Evolutionary conservation across 1,139 yeast species (phyloP).

Genomic region (Hyphopichia buzzinii): DNA sequence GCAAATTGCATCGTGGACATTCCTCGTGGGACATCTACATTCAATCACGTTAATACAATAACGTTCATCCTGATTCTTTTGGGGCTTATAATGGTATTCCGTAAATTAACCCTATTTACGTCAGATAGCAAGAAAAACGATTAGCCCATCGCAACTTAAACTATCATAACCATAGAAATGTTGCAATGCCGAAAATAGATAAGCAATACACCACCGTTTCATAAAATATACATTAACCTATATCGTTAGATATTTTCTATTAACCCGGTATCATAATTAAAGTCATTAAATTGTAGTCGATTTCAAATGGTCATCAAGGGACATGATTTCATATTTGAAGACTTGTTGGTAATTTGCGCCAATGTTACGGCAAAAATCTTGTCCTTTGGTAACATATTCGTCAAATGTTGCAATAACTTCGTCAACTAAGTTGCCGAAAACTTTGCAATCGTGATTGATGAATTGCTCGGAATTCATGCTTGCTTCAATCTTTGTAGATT

Average conservation of each 20-base stretch:
- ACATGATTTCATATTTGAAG: slow-evolving; percentile 3
- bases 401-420: not conserved
- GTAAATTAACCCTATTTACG: slow-evolving; percentile 9
- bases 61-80: slow-evolving; percentile 12
- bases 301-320: slow-evolving; percentile 5
- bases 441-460: not conserved
- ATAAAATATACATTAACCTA: too few species aligned
- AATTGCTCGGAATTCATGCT: not conserved
- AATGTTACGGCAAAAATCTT: not conserved
- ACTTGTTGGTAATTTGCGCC: not conserved
- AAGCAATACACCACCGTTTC: too few species aligned
- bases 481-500: not conserved
- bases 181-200: too few species aligned
- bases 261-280: too few species aligned
- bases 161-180: too few species aligned
- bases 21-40: slow-evolving; percentile 20
- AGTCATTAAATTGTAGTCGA: too few species aligned
- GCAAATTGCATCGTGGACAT: slow-evolving; percentile 10
- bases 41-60: slow-evolving; percentile 13
- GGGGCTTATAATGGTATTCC: slow-evolving; percentile 10
- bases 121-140: too few species aligned
- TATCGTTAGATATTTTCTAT: too few species aligned
- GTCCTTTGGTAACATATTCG: slow-evolving; percentile 1
- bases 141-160: too few species aligned
- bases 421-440: not conserved